A percentile compares a stretch with the other conserved stretches of the same genome.
Conservation (phyloP, 2,329 filamentous ascomycete species). For the Triangularia setosa region DNA sequence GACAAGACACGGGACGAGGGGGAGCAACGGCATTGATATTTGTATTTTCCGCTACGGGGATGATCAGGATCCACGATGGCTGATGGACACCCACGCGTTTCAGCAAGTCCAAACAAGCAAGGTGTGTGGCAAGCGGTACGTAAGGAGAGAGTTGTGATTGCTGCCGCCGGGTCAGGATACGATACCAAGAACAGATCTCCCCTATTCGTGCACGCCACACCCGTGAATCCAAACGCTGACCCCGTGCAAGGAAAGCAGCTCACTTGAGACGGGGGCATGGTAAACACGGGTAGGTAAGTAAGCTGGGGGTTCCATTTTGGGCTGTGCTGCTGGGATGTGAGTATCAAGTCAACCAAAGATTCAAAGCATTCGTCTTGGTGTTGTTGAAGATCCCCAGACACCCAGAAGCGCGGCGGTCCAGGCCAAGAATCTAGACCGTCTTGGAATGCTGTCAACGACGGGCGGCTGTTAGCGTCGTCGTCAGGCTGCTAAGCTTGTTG, state of each 20-base stretch:
- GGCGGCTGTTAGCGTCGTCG: constrained; percentile 1
- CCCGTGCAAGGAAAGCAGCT: not conserved
- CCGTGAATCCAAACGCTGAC: not conserved
- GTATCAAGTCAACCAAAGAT: not conserved
- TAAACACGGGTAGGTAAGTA: not conserved
- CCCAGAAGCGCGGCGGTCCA: not conserved
- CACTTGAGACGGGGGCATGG: constrained; percentile 10
- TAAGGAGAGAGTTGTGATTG: constrained; percentile 11
- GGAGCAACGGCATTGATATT: constrained; percentile 25
- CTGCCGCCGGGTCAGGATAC: not conserved
- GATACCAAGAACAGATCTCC: not conserved
- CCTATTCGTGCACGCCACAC: not conserved
- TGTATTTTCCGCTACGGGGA: constrained; percentile 23
- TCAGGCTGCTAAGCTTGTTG: constrained; percentile 6
- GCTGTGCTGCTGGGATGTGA: not conserved
- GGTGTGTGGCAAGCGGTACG: not conserved
- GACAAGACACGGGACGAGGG: constrained; percentile 6
- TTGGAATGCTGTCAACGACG: not conserved
- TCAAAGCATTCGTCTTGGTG: not conserved
- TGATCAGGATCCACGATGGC: constrained; percentile 23
- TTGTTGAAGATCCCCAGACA: not conserved
- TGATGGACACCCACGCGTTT: constrained; percentile 26
- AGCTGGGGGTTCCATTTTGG: not conserved
- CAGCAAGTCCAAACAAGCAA: constrained; percentile 11
- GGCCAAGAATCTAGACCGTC: not conserved